These are phyloP conservation scores for Pseudogymnoascus sp. DNA, from an alignment of 2,329 filamentous ascomycete genomes.

Conservation along the genomic window DNA sequence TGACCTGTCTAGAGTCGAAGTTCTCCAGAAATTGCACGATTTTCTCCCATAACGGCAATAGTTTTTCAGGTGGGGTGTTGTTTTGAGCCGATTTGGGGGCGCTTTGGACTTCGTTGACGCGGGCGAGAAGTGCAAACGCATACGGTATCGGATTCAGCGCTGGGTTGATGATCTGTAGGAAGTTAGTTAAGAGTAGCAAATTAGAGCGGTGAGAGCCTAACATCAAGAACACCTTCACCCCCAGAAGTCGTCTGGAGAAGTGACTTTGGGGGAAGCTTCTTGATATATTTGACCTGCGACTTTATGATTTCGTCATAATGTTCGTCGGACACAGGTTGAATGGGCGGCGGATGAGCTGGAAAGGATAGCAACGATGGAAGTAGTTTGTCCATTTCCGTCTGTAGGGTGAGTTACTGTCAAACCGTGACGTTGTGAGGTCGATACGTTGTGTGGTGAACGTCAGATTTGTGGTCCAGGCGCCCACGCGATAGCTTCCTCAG, in stretches of 20 bases:
- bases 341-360: conserved; percentile 30
- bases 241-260: conserved; percentile 26
- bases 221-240: conserved; percentile 31
- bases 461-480: neutral
- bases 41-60: conserved; percentile 39
- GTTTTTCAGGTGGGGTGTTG: neutral
- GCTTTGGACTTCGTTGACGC: conserved; percentile 34
- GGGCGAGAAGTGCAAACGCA: conserved; percentile 42
- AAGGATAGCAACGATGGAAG: conserved; percentile 32
- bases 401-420: neutral
- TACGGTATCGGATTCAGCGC: conserved; percentile 50
- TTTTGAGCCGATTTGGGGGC: conserved; percentile 18
- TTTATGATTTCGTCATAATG: conserved; percentile 36
- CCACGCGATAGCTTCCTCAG: neutral
- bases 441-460: neutral
- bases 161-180: conserved; percentile 36
- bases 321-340: conserved; percentile 28
- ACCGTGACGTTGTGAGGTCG: neutral
- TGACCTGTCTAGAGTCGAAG: conserved; percentile 45
- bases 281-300: conserved; percentile 31
- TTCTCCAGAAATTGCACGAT: conserved; percentile 30
- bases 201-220: conserved; percentile 17
- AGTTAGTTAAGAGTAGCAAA: neutral
- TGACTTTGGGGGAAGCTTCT: conserved; percentile 27
- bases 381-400: conserved; percentile 26